Conservation (phyloP, 1,139 yeast genomes). For the Zygoascus hellenicus region DNA sequence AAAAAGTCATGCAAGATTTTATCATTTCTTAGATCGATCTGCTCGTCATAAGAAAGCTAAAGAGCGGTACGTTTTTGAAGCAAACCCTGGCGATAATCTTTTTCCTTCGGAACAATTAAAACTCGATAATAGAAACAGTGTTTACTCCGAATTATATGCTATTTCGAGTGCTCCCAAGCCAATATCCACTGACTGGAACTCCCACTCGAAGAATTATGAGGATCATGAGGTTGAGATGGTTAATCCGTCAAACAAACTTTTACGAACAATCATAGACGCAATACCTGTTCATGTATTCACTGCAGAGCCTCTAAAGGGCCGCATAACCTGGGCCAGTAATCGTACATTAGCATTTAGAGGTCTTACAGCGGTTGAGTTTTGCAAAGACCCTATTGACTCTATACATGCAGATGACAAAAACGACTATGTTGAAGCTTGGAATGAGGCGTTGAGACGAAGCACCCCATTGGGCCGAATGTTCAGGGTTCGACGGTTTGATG, state of each 20-base stretch:
- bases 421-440: slow-evolving; percentile 27
- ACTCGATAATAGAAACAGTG: too few relatives aligned
- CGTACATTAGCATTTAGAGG: slow-evolving; percentile 34
- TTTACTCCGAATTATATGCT: too few relatives aligned
- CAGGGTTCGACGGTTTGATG: slow-evolving; percentile 33
- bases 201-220: background rate
- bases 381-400: slow-evolving; percentile 22
- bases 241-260: slow-evolving; percentile 25
- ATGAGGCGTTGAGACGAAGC: slow-evolving; percentile 28
- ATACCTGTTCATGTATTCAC: slow-evolving; percentile 35
- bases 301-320: slow-evolving; percentile 31
- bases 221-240: slow-evolving; percentile 13
- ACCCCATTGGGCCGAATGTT: slow-evolving; percentile 30
- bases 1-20: background rate
- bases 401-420: slow-evolving; percentile 32
- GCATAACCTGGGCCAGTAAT: slow-evolving; percentile 34
- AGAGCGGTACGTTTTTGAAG: too few relatives aligned
- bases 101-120: too few relatives aligned
- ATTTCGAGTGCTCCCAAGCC: too few relatives aligned
- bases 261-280: slow-evolving; percentile 33
- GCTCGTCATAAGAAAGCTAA: background rate
- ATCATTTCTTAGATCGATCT: background rate
- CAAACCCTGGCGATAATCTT: too few relatives aligned
- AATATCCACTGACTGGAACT: too few relatives aligned
- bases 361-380: slow-evolving; percentile 29